Evolutionary conservation across 2,329 filamentous ascomycete species (phyloP), one percentile per base, ranked within the genome.

Genomic region (Triangularia verruculosa): DNA sequence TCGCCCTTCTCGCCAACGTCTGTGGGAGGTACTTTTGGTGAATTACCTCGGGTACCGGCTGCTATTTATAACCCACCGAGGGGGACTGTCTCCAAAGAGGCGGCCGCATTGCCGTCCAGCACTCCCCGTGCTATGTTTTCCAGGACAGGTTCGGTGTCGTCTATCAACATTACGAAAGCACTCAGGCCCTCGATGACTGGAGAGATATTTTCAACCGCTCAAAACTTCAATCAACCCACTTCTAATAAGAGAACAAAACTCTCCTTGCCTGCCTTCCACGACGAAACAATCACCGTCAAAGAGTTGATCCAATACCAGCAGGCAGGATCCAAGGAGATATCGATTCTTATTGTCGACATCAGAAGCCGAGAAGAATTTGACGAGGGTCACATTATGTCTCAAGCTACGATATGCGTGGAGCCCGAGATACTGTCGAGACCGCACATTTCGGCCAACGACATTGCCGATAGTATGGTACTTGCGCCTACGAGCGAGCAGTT

Each of bases 331-430:
- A 47, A 20, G 39, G 39, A 47, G 0, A 74, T 92, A 78, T 77
- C 87, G 77, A 82, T 97, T 24, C 78, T 99, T 12, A 75, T 98
- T 24, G 92, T 99, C 68, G 95, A 99, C 75, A 87, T 97, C 51
- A 88, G 95, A 43, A 80, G 85, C 62, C 88, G 95, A 25, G 86
- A 90, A 60, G 86, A 90, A 8, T 99, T 91, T 72, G 92, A 98
- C 69, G 83, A 89, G 56, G 95, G 95, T 0, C 95, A 99, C 73
- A 93, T 99, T 67, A 90, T 90, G 79, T 88, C 90, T 5, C 88
- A 88, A 62, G 89, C 86, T 5, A 91, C 93, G 43, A 92, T 99
- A 53, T 99, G 95, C 75, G 86, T 99, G 65, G 95, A 99, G 71
- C 92, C 93, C 2, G 82, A 79, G 24, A 85, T 96, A 53, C 84